Percentiles rank a stretch among this genome's conserved stretches.
These are phyloP conservation scores for Craterostigma plantagineum DNA, from an alignment of 257 asterid species.

Conservation along the genomic window DNA sequence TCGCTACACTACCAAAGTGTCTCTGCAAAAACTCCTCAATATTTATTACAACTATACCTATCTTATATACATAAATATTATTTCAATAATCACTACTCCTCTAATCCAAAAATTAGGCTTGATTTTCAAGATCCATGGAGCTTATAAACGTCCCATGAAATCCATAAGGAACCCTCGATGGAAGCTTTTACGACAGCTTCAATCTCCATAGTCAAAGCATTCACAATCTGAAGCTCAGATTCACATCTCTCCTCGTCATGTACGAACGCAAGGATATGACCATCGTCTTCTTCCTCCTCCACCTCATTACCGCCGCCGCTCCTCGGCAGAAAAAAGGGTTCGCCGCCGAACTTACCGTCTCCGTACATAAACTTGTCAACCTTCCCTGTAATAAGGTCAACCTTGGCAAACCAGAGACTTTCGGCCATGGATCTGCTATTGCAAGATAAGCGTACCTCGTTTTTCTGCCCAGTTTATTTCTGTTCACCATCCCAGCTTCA, in stretches of 20 bases:
- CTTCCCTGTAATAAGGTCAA: conserved; percentile 27
- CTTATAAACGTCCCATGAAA: conserved; percentile 68
- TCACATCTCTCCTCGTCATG: conserved; percentile 37
- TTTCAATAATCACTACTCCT: conserved; percentile 1
- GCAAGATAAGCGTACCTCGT: conserved; percentile 38
- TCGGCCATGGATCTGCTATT: conserved; percentile 65
- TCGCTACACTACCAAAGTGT: no score
- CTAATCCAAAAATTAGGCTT: no score
- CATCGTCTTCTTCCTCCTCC: conserved; percentile 60
- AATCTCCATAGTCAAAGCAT: conserved; percentile 23
- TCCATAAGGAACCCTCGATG: conserved; percentile 70
- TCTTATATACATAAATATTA: not conserved
- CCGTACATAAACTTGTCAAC: conserved; percentile 31
- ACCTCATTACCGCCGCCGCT: conserved; percentile 12
- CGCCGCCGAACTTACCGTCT: conserved; percentile 32
- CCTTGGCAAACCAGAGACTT: conserved; percentile 51
- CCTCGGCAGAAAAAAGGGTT: conserved; percentile 40
- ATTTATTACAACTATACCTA: not conserved
- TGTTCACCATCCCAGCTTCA: conserved; percentile 76
- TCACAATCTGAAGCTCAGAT: conserved; percentile 46
- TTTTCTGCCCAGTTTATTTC: conserved; percentile 34
- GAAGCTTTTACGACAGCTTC: conserved; percentile 40
- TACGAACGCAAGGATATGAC: conserved; percentile 31
- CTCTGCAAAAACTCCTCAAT: no score
- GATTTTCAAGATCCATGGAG: conserved; percentile 27